phyloP scores from a whole-genome alignment of 495 filamentous ascomycete species.

The Trichoderma virens region DNA sequence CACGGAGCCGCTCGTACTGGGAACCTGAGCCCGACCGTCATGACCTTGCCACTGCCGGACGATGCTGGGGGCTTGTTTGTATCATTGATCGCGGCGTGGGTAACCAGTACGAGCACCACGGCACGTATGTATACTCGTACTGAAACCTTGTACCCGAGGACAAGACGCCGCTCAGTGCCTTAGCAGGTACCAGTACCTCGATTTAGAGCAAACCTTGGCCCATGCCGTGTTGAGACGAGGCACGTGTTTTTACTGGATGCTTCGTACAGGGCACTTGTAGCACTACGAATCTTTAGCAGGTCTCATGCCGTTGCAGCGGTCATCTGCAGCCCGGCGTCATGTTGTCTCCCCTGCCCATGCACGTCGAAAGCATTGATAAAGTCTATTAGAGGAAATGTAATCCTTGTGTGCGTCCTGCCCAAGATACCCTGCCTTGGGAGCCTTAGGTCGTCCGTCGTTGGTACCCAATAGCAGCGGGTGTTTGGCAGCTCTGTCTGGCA shows the following conservation, averaged over 20 bases:
- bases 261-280: too few species aligned
- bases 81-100: too few species aligned
- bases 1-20: constrained; percentile 7
- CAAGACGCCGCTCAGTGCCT: too few species aligned
- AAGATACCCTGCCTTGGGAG: not conserved
- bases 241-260: not conserved
- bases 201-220: too few species aligned
- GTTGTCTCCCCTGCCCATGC: not conserved
- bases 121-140: too few species aligned
- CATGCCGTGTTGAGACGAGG: too few species aligned
- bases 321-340: not conserved
- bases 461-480: not conserved
- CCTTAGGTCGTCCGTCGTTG: not conserved
- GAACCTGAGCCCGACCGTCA: not conserved
- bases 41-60: not conserved
- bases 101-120: too few species aligned
- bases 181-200: too few species aligned
- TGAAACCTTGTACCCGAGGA: too few species aligned
- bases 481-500: too few species aligned
- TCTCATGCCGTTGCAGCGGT: not conserved
- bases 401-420: not conserved
- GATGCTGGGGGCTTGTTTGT: too few species aligned
- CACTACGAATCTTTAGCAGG: too few species aligned
- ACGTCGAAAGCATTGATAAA: not conserved
- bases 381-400: not conserved